These are phyloP conservation scores for Nannizziopsis arthrosporioides DNA, from an alignment of 2,329 filamentous ascomycete genomes.

Conservation along the genomic window DNA sequence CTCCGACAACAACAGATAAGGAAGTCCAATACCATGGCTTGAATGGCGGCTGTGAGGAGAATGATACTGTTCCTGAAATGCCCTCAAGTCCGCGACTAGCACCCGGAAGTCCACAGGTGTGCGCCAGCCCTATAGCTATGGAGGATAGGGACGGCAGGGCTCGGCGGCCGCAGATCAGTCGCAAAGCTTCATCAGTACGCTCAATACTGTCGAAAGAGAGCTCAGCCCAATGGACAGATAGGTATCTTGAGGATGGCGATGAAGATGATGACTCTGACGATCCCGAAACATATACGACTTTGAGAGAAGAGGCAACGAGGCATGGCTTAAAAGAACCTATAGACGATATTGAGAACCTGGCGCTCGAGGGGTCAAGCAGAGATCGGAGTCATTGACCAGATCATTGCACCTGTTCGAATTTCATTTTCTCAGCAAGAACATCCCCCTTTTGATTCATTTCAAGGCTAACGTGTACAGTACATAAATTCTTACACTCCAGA, in stretches of 20 bases:
- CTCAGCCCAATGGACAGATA: constrained; percentile 16
- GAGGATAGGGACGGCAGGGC: not conserved
- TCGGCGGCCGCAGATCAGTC: not conserved
- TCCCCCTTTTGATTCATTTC: not conserved
- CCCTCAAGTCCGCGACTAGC: not conserved
- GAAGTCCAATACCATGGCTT: not conserved
- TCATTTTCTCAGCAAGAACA: no score
- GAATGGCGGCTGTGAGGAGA: constrained; percentile 2
- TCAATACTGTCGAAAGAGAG: constrained; percentile 13
- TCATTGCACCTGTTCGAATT: no score
- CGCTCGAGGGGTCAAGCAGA: no score
- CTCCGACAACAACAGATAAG: not conserved
- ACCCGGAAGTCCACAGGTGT: constrained; percentile 4
- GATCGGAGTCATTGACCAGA: no score
- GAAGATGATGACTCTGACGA: constrained; percentile 12
- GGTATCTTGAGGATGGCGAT: constrained; percentile 15
- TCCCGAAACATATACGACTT: not conserved
- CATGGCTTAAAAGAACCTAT: no score
- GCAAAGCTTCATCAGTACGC: constrained; percentile 9
- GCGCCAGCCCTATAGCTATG: not conserved
- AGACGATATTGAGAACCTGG: no score
- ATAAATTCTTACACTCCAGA: no score
- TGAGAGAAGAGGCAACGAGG: no score
- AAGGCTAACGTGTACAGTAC: no score
- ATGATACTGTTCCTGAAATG: constrained; percentile 9